phyloP scores from a whole-genome alignment of 2,329 filamentous ascomycete species.

The Cercospora beticola region DNA sequence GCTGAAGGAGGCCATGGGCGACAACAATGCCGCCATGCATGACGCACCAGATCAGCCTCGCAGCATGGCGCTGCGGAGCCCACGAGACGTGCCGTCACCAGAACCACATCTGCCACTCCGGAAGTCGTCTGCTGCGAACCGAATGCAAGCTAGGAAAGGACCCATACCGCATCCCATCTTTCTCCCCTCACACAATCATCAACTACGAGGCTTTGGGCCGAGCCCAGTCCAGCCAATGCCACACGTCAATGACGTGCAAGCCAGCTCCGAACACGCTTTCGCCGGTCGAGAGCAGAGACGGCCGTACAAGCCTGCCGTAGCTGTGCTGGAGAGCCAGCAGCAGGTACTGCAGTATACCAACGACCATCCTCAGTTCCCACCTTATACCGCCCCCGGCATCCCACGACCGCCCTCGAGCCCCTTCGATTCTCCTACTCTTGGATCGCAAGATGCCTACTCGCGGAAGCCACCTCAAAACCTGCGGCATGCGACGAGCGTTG shows the following conservation, averaged over 20 bases:
- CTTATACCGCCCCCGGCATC: conserved; percentile 28
- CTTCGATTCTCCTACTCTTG: conserved; percentile 4
- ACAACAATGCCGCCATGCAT: background rate
- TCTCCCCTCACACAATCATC: conserved; percentile 27
- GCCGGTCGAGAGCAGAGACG: conserved; percentile 33
- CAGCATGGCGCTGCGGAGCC: conserved; percentile 56
- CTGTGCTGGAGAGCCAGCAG: conserved; percentile 29
- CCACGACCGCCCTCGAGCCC: conserved; percentile 26
- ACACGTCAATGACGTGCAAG: conserved; percentile 32
- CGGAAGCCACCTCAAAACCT: conserved; percentile 21
- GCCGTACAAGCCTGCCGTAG: conserved; percentile 33
- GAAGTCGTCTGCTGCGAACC: conserved; percentile 40
- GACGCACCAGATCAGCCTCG: conserved; percentile 5
- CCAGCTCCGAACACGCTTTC: conserved; percentile 39
- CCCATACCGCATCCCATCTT: conserved; percentile 34
- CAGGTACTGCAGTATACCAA: conserved; percentile 22
- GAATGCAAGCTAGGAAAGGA: conserved; percentile 36
- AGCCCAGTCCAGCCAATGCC: conserved; percentile 33
- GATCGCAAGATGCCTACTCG: background rate
- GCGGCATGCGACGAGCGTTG: conserved; percentile 24
- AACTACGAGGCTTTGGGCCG: conserved; percentile 36
- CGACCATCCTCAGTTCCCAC: conserved; percentile 28
- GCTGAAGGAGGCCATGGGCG: conserved; percentile 32
- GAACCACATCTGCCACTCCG: conserved; percentile 45
- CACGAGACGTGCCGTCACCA: conserved; percentile 61